Evolutionary conservation across 2,329 filamentous ascomycete species (phyloP).

Genomic region (Parastagonospora avenae): DNA sequence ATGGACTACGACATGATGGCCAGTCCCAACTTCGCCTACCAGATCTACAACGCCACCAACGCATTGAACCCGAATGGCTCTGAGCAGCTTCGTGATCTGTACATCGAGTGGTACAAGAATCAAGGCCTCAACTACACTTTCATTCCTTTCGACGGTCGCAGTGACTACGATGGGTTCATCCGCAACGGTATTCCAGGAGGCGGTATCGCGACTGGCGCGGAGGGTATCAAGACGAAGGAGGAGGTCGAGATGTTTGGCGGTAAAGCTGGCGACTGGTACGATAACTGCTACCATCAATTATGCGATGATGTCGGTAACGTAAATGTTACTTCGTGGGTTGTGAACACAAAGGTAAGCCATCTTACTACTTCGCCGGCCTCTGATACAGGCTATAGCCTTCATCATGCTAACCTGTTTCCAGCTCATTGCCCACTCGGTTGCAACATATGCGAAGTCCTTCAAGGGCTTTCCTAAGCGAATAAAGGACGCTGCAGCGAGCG

Average conservation of each 20-base stretch:
- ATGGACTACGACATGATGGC: constrained; percentile 54
- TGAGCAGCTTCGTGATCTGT: constrained; percentile 44
- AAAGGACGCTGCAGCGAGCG: constrained; percentile 15
- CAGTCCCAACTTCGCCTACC: constrained; percentile 47
- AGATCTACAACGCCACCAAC: constrained; percentile 49
- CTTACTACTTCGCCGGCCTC: neutral
- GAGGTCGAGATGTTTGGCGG: constrained; percentile 47
- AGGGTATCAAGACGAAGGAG: constrained; percentile 48
- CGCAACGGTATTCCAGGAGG: constrained; percentile 48
- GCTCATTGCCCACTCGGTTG: constrained; percentile 47
- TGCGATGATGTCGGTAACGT: constrained; percentile 49
- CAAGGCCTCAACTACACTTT: constrained; percentile 46
- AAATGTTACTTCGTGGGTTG: constrained; percentile 45
- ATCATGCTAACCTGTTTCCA: constrained; percentile 12
- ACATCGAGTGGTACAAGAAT: constrained; percentile 46
- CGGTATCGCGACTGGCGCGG: constrained; percentile 49
- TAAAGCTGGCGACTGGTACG: constrained; percentile 46
- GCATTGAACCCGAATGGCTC: constrained; percentile 43
- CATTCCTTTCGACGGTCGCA: constrained; percentile 49
- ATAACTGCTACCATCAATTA: constrained; percentile 48
- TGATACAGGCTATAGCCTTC: too few species aligned
- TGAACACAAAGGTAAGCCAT: constrained; percentile 43
- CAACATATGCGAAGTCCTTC: constrained; percentile 42
- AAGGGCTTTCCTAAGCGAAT: constrained; percentile 43
- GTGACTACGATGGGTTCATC: constrained; percentile 51